These are phyloP conservation scores for Entonaema liquescens DNA, from an alignment of 495 filamentous ascomycete genomes.

Conservation along the genomic window DNA sequence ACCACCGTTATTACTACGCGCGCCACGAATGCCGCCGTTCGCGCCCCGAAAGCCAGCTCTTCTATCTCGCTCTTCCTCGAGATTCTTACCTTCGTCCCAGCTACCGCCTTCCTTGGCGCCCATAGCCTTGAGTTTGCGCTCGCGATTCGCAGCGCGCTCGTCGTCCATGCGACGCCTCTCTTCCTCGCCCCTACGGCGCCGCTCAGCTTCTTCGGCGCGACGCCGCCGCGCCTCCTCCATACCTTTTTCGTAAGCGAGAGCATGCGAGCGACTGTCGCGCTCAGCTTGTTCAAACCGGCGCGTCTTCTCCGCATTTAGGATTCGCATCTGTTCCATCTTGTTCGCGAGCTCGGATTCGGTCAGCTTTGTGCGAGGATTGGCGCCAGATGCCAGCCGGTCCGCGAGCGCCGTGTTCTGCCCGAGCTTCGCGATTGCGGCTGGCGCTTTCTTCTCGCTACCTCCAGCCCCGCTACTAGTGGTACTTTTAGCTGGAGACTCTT, in stretches of 20 bases:
- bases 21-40: conserved; percentile 54
- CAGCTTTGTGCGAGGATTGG: conserved; percentile 60
- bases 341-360: conserved; percentile 61
- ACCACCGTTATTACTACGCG: conserved; percentile 21
- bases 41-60: conserved; percentile 50
- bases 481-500: conserved; percentile 1
- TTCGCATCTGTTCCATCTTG: conserved; percentile 61
- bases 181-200: conserved; percentile 50
- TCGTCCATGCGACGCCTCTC: conserved; percentile 58
- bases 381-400: conserved; percentile 55
- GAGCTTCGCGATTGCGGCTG: conserved; percentile 30
- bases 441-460: conserved; percentile 14
- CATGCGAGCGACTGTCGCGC: conserved; percentile 60
- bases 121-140: conserved; percentile 59
- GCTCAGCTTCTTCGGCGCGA: conserved; percentile 53
- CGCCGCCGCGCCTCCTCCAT: conserved; percentile 61
- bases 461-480: not conserved
- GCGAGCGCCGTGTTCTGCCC: conserved; percentile 48
- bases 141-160: conserved; percentile 57
- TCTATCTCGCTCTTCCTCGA: conserved; percentile 45
- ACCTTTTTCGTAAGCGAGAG: conserved; percentile 58
- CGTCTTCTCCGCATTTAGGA: conserved; percentile 56
- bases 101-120: conserved; percentile 52
- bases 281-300: conserved; percentile 60
- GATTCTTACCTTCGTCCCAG: conserved; percentile 58